Evolutionary conservation across 2,329 filamentous ascomycete genomes (phyloP).

Genomic region (Nigrospora osmanthi): DNA sequence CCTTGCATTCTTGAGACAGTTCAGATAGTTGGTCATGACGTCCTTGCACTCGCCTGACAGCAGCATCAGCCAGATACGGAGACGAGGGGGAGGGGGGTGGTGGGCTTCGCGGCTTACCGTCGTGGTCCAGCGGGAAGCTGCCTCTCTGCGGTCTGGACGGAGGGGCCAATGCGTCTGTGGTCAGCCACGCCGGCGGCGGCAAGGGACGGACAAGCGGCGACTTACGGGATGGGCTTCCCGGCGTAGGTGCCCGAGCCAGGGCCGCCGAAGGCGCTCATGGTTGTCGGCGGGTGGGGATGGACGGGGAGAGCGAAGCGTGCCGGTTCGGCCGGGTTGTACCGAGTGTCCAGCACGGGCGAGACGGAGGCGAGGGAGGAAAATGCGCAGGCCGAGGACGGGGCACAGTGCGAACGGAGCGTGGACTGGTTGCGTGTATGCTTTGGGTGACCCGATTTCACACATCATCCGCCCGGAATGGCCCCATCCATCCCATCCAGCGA

Average conservation of each 20-base stretch:
- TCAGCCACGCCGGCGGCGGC: background rate
- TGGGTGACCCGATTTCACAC: too few relatives aligned
- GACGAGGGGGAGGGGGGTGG: too few relatives aligned
- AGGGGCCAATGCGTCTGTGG: background rate
- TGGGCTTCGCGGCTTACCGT: slow-evolving; percentile 42
- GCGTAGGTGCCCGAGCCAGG: slow-evolving; percentile 59
- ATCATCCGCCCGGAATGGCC: too few relatives aligned
- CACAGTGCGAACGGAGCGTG: too few relatives aligned
- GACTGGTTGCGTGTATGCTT: too few relatives aligned
- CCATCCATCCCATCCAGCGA: too few relatives aligned
- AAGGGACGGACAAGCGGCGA: slow-evolving; percentile 8
- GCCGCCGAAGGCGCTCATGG: slow-evolving; percentile 60
- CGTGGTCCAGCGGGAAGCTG: slow-evolving; percentile 93
- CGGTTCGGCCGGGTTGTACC: too few relatives aligned
- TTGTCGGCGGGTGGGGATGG: background rate
- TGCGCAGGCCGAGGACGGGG: too few relatives aligned
- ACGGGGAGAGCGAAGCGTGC: too few relatives aligned
- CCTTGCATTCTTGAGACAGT: slow-evolving; percentile 75
- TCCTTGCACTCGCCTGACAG: slow-evolving; percentile 79
- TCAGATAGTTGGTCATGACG: slow-evolving; percentile 77
- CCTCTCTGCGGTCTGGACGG: slow-evolving; percentile 70
- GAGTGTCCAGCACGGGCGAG: too few relatives aligned
- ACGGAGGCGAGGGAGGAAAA: too few relatives aligned
- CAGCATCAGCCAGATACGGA: too few relatives aligned
- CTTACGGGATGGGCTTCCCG: slow-evolving; percentile 64